Percentiles rank a stretch among this genome's conserved stretches.
phyloP scores from a whole-genome alignment of 805 yeast species.

The Candida easanensis region DNA sequence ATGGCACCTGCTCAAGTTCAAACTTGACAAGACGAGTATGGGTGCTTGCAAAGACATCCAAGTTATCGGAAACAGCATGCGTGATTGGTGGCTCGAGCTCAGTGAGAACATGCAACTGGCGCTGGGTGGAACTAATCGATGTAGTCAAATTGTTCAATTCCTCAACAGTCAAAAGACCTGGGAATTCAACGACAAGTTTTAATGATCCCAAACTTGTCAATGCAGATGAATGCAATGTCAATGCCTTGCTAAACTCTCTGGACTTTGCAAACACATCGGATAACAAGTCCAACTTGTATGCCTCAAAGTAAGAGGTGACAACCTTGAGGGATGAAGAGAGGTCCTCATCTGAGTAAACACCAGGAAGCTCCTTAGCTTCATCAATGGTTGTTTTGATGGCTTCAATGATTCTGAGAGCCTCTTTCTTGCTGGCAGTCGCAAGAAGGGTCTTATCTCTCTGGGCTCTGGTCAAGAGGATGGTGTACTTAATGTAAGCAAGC shows the following conservation, averaged over 20 bases:
- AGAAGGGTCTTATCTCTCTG: constrained; percentile 55
- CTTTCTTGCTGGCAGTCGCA: constrained; percentile 28
- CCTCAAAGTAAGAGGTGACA: constrained; percentile 46
- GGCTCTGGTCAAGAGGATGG: constrained; percentile 59
- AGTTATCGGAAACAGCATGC: constrained; percentile 24
- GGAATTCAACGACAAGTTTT: constrained; percentile 18
- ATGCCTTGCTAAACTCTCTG: constrained; percentile 43
- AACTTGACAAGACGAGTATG: constrained; percentile 30
- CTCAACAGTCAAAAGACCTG: constrained; percentile 36
- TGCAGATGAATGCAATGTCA: constrained; percentile 41
- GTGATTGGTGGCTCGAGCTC: constrained; percentile 37
- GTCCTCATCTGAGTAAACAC: constrained; percentile 83
- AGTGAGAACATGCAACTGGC: constrained; percentile 44
- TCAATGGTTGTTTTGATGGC: constrained; percentile 48
- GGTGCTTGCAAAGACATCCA: constrained; percentile 14
- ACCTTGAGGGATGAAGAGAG: constrained; percentile 51
- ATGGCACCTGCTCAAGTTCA: constrained; percentile 52
- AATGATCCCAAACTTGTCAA: constrained; percentile 6
- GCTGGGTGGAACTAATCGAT: constrained; percentile 18
- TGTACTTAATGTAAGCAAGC: constrained; percentile 71
- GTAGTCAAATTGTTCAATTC: constrained; percentile 29
- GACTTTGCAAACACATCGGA: constrained; percentile 43
- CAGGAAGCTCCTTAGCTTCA: constrained; percentile 78
- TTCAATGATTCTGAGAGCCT: constrained; percentile 35
- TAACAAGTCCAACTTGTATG: constrained; percentile 41